Percentiles rank a stretch among this genome's conserved stretches.
Conservation (phyloP, 306 rosid genomes). For the Chamaecrista fasciculata region DNA sequence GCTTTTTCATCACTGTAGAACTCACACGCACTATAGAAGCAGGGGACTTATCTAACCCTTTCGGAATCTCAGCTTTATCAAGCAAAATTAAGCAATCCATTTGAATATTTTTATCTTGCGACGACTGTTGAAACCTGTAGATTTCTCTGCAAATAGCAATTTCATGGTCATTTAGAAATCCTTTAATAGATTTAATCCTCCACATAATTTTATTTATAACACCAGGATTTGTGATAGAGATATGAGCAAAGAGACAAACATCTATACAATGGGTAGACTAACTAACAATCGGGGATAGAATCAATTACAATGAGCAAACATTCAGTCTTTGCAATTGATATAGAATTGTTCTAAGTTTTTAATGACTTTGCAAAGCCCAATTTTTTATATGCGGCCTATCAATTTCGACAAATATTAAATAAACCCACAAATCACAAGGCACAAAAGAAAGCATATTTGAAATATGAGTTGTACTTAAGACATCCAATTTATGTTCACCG, state of each 20-base stretch:
- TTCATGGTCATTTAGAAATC: slow-evolving; percentile 10
- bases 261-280: neutral
- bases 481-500: neutral
- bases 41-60: slow-evolving; percentile 48
- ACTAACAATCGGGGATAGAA: neutral
- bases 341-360: neutral
- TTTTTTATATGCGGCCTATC: neutral
- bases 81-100: slow-evolving; percentile 75
- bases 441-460: neutral
- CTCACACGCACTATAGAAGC: slow-evolving; percentile 58
- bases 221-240: neutral
- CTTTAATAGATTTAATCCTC: neutral
- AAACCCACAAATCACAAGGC: neutral
- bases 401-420: neutral
- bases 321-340: neutral
- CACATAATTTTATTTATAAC: neutral
- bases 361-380: neutral
- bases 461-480: neutral
- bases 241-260: slow-evolving; percentile 10
- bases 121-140: slow-evolving; percentile 57
- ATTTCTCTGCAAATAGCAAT: slow-evolving; percentile 66
- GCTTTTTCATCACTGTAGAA: slow-evolving; percentile 67
- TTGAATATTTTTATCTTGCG: slow-evolving; percentile 43
- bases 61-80: slow-evolving; percentile 59
- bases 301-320: neutral